Conservation (phyloP, 352 stramenopile genomes). For the Blastocystis sp. region DNA sequence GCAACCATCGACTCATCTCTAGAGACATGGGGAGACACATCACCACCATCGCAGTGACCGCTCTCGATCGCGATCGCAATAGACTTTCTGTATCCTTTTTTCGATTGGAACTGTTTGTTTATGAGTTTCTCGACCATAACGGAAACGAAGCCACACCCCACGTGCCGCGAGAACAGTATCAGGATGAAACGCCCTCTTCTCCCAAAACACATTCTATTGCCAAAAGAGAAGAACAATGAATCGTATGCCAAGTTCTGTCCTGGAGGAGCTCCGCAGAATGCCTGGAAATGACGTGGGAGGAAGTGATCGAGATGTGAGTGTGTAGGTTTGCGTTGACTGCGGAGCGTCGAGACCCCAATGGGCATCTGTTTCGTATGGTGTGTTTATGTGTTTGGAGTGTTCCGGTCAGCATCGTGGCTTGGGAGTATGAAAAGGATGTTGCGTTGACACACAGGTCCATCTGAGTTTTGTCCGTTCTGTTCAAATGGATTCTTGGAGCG, state of each 20-base stretch:
- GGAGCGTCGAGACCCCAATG: slow-evolving; percentile 50
- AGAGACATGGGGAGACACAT: not conserved
- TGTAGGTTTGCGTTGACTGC: slow-evolving; percentile 57
- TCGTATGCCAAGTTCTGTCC: slow-evolving; percentile 31
- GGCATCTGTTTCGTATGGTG: slow-evolving; percentile 58
- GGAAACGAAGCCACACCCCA: too few relatives aligned
- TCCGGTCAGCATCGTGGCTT: slow-evolving; percentile 53
- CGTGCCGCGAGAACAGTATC: too few relatives aligned
- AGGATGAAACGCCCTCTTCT: too few relatives aligned
- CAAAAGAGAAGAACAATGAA: too few relatives aligned
- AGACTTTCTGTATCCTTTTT: too few relatives aligned
- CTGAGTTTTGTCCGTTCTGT: slow-evolving; percentile 58
- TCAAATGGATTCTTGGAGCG: slow-evolving; percentile 58
- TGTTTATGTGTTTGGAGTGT: slow-evolving; percentile 59
- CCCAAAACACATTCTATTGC: too few relatives aligned
- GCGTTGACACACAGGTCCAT: slow-evolving; percentile 28
- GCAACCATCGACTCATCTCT: not conserved
- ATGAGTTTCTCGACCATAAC: too few relatives aligned
- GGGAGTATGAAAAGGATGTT: not conserved
- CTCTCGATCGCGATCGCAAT: not conserved
- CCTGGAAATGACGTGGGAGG: slow-evolving; percentile 44
- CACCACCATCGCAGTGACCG: not conserved
- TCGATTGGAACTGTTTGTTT: too few relatives aligned
- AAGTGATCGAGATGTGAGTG: not conserved
- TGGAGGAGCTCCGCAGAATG: slow-evolving; percentile 38